Evolutionary conservation across 176 grass and related monocot species (phyloP), one percentile per base, ranked within the genome.

Genomic region (Musa schizocarpa): DNA sequence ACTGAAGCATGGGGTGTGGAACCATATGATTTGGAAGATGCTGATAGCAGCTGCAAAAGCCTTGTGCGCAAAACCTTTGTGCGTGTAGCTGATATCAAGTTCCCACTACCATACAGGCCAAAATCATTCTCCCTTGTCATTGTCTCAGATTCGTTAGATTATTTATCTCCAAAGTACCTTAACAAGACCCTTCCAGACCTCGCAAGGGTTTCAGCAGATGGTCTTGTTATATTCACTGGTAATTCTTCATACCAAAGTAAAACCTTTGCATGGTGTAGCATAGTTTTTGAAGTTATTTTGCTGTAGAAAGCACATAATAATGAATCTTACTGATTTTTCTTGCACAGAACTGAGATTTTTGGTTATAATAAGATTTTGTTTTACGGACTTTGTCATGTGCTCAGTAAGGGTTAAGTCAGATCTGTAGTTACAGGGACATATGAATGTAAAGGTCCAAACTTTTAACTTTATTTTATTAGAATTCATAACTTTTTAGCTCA

Each of bases 51-150:
- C 58, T 99, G 95, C 88, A 99, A 91, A 78, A 99, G 84, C 67
- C 95, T 99, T 70, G 88, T 99, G 80, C 90, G 95, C 81, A 98
- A 94, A 78, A 88, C 90, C 51, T 98, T 93, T 82, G 88, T 98
- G 26, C 91, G 95, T 68, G 67, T 87, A 79, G 76, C 76, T 81
- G 95, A 99, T 79, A 88, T 99, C 23, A 99, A 99, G 82, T 99
- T 89, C 82, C 63, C 86, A 78, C 86, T 99, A 84, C 95, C 95
- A 23, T 99, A 99, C 86, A 89, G 86, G 29, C 81, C 84, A 84
- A 81, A 99, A 87, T 99, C 90, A 74, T 99, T 99, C 83, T 90
- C 83, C 79, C 90, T 99, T 82, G 95, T 99, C 77, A 75, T 99
- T 3, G 88, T 99, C 21, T 99, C 90, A 78, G 95, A 99, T 78